Conservation (phyloP, 2,329 filamentous ascomycete species). For the Curvularia sp. region DNA sequence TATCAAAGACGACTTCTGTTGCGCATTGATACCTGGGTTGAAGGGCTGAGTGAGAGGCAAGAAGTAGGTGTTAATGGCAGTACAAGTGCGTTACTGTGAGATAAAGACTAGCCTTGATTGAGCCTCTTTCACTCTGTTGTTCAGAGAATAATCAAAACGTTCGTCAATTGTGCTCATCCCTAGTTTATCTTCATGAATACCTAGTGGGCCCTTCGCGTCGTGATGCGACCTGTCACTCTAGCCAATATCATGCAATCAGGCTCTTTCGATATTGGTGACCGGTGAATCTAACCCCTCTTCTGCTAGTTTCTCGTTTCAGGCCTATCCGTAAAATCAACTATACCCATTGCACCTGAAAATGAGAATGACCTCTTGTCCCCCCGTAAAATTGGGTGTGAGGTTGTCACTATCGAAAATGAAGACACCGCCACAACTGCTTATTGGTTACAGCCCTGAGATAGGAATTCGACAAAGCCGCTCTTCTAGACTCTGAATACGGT, state of each 20-base stretch:
- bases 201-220: not conserved
- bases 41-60: not conserved
- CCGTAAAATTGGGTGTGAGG: not conserved
- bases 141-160: not conserved
- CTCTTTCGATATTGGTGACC: not conserved
- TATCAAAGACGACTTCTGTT: not conserved
- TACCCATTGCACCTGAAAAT: not conserved
- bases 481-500: constrained; percentile 57
- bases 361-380: not conserved
- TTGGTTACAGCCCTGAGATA: not conserved
- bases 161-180: not conserved
- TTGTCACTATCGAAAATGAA: not conserved
- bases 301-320: not conserved
- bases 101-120: not conserved
- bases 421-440: not conserved
- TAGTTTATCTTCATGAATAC: not conserved
- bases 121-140: constrained; percentile 1
- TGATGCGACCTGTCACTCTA: not conserved
- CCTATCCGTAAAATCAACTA: not conserved
- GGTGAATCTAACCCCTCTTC: not conserved
- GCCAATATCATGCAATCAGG: not conserved
- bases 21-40: not conserved
- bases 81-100: not conserved
- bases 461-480: not conserved
- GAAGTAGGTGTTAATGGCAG: not conserved